Evolutionary conservation across 1,284 basidiomycete species (phyloP), one percentile per base, ranked within the genome.

Genomic region (Puccinia coronata): DNA sequence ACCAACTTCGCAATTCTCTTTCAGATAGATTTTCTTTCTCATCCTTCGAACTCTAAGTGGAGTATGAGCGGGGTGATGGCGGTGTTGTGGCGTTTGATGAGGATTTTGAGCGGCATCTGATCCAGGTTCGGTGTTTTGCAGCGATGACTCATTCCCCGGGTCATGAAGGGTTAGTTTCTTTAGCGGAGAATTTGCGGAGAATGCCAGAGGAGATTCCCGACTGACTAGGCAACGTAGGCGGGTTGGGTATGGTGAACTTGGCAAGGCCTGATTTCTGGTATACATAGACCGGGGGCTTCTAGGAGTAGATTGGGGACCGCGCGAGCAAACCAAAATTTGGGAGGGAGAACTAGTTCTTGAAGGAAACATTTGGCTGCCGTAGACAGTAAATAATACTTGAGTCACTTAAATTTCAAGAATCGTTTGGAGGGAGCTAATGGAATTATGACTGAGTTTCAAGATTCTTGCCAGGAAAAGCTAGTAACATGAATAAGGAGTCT

Each of bases 11-110:
- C 6, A 57, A 31, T 57, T 57, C n/a, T 57, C 55, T 23, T 31
- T 57, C 11, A 57, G 55, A 23, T 31, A 23, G 28, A 57, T 31
- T 57, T 57, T 57, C 20, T 57, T 57, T 57, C 28, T 23, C 20
- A 57, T 57, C 55, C 55, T 57, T 57, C 55, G 55, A 57, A 57
- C 55, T 31, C 55, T 23, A 23, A 57, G 55, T 23, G 55, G 55
- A 8, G 55, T 57, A 57, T 57, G 55, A 57, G 55, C 55, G 55
- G 55, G 55, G 5, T 11, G 55, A 57, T 57, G 55, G 55, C 55
- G 55, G 55, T 57, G 55, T 6, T 23, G 55, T n/a, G 55, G 55
- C 55, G 55, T 57, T 57, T 31, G 55, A 23, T 57, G n/a, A 8
- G 55, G 55, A 57, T 31, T 57, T 57, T 57, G 55, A n/a, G n/a